Evolutionary conservation across 805 yeast genomes (phyloP).

Genomic region (Teunomyces tritomae): DNA sequence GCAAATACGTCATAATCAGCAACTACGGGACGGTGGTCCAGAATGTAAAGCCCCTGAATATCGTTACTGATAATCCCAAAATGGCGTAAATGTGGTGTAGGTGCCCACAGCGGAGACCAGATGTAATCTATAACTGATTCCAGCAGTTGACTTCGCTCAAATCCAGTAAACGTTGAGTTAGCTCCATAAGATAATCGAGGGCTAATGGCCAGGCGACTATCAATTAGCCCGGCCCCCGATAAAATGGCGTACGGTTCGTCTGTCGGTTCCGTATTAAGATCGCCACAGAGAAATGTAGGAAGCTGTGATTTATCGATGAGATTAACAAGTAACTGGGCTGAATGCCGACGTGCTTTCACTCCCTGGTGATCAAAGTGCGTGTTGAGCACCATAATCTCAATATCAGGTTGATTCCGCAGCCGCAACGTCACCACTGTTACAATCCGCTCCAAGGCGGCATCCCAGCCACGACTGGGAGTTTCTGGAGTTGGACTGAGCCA

Average conservation of each 20-base stretch:
- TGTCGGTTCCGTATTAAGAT: constrained; percentile 40
- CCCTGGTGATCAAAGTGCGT: constrained; percentile 46
- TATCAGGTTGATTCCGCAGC: constrained; percentile 26
- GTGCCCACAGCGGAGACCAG: constrained; percentile 32
- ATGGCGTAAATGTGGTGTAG: constrained; percentile 13
- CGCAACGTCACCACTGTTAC: constrained; percentile 38
- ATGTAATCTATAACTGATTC: constrained; percentile 42
- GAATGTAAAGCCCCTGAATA: constrained; percentile 31
- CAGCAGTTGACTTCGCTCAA: constrained; percentile 26
- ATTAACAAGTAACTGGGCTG: constrained; percentile 35
- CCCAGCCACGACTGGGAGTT: constrained; percentile 41
- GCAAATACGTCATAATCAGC: constrained; percentile 15
- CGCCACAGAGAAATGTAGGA: constrained; percentile 42
- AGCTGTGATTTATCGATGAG: constrained; percentile 34
- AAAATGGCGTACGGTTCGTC: constrained; percentile 43
- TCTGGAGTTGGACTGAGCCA: constrained; percentile 43
- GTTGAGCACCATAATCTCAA: constrained; percentile 32
- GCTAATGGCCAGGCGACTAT: constrained; percentile 32
- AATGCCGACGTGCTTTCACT: constrained; percentile 31
- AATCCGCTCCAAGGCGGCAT: constrained; percentile 40
- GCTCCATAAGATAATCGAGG: constrained; percentile 38
- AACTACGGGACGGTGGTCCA: constrained; percentile 43
- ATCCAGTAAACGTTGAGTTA: constrained; percentile 49
- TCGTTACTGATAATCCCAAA: constrained; percentile 40
- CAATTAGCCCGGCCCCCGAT: constrained; percentile 34